Percentiles rank a stretch among this genome's conserved stretches.
phyloP scores from a whole-genome alignment of 176 grass and related monocot genomes.

The Avena atlantica region DNA sequence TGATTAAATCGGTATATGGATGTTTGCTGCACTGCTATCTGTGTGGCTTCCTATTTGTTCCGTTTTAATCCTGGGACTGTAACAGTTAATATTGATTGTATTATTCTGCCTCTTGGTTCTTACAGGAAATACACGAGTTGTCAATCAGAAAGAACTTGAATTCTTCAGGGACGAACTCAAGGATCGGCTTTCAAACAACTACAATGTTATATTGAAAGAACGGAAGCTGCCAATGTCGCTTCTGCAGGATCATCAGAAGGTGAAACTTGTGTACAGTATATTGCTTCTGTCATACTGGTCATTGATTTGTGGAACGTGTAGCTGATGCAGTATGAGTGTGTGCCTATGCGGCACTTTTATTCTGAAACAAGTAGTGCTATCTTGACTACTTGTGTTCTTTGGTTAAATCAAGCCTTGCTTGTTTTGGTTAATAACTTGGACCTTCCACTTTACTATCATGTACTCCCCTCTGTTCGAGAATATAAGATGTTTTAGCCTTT shows the following conservation, averaged over 20 bases:
- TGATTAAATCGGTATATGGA: not conserved
- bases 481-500: too few relatives aligned
- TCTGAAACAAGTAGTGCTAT: not conserved
- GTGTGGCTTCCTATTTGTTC: not conserved
- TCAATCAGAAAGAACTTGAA: constrained; percentile 79
- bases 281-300: not conserved
- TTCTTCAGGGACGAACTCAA: constrained; percentile 77
- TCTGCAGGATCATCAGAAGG: constrained; percentile 86
- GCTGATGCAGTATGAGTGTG: not conserved
- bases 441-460: not conserved
- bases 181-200: constrained; percentile 72
- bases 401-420: not conserved
- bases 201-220: constrained; percentile 84
- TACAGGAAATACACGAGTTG: constrained; percentile 88
- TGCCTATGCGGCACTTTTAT: too few relatives aligned
- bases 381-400: not conserved
- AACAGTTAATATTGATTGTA: not conserved
- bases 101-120: constrained; percentile 25
- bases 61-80: too few relatives aligned
- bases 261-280: constrained; percentile 34
- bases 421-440: not conserved
- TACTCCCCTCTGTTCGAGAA: not conserved
- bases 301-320: not conserved
- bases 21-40: not conserved
- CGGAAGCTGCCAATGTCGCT: constrained; percentile 76